Evolutionary conservation across 2,329 filamentous ascomycete genomes (phyloP).

Genomic region (Fusarium abutilonis): DNA sequence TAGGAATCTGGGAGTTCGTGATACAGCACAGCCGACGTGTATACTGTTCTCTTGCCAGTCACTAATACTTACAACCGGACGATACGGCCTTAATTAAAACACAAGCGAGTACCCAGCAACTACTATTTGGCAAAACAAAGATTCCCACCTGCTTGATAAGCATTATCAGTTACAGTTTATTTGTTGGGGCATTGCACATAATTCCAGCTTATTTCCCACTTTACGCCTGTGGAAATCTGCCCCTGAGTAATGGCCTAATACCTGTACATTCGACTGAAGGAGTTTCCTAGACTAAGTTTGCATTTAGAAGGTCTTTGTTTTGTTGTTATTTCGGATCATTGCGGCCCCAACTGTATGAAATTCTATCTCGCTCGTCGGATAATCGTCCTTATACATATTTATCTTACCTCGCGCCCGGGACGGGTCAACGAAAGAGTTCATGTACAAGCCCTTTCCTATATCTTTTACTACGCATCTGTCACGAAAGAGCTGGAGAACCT

Average conservation of each 20-base stretch:
- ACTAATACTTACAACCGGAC: constrained; percentile 27
- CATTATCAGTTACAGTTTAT: constrained; percentile 16
- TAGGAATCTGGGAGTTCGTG: constrained; percentile 41
- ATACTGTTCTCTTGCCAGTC: constrained; percentile 23
- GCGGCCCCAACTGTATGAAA: constrained; percentile 10
- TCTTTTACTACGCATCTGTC: constrained; percentile 14
- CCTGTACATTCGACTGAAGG: constrained; percentile 35
- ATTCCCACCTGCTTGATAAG: constrained; percentile 9
- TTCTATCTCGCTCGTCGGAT: constrained; percentile 1
- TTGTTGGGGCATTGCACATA: constrained; percentile 35
- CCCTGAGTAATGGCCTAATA: constrained; percentile 13
- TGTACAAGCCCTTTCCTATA: neutral
- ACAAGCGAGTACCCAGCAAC: constrained; percentile 7
- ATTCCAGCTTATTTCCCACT: constrained; percentile 26
- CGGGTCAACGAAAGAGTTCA: constrained; percentile 4
- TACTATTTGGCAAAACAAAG: constrained; percentile 12
- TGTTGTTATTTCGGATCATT: constrained; percentile 23
- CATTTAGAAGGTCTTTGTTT: constrained; percentile 40
- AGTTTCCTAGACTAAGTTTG: constrained; percentile 40
- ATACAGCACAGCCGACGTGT: constrained; percentile 27
- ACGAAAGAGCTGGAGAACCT: neutral
- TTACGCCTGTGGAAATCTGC: constrained; percentile 27
- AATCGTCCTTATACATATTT: constrained; percentile 7
- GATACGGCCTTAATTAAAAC: constrained; percentile 14
- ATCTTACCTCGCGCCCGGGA: neutral